Evolutionary conservation across 1,139 yeast genomes (phyloP).

Genomic region (Pichia sp.): DNA sequence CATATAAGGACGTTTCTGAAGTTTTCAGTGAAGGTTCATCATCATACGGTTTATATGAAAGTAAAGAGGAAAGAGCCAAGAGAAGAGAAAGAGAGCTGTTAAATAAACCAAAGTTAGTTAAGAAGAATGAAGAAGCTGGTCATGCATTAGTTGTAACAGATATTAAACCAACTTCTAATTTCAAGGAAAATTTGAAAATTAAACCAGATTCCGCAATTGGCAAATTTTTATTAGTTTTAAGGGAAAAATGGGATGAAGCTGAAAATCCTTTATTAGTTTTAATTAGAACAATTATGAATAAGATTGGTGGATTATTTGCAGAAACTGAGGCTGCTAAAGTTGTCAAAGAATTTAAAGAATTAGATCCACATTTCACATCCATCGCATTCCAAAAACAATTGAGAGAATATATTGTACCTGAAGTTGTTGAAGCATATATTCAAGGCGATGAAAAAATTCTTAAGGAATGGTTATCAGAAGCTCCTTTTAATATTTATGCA

Average conservation of each 20-base stretch:
- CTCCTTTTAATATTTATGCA: slow-evolving; percentile 91
- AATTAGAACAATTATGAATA: slow-evolving; percentile 72
- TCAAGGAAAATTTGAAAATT: slow-evolving; percentile 63
- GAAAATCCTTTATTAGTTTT: slow-evolving; percentile 87
- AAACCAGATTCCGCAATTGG: slow-evolving; percentile 65
- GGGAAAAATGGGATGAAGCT: slow-evolving; percentile 83
- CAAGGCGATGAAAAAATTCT: slow-evolving; percentile 81
- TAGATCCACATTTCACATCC: slow-evolving; percentile 83
- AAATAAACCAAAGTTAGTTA: slow-evolving; percentile 55
- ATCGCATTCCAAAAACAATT: slow-evolving; percentile 78
- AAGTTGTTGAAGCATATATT: slow-evolving; percentile 89
- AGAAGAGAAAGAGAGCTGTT: slow-evolving; percentile 68
- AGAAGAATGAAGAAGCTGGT: slow-evolving; percentile 83
- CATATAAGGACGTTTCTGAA: slow-evolving; percentile 82
- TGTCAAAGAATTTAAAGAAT: slow-evolving; percentile 71
- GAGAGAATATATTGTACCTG: slow-evolving; percentile 92
- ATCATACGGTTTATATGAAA: slow-evolving; percentile 87
- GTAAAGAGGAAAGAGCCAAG: slow-evolving; percentile 71
- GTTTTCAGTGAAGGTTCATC: slow-evolving; percentile 90
- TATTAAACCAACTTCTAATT: slow-evolving; percentile 45
- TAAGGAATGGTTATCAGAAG: slow-evolving; percentile 92
- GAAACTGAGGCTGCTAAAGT: slow-evolving; percentile 97
- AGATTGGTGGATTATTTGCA: slow-evolving; percentile 81
- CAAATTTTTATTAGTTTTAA: slow-evolving; percentile 52
- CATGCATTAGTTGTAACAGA: slow-evolving; percentile 77